These are phyloP conservation scores for Cyberlindnera maritima DNA, from an alignment of 805 yeast species.

Conservation along the genomic window DNA sequence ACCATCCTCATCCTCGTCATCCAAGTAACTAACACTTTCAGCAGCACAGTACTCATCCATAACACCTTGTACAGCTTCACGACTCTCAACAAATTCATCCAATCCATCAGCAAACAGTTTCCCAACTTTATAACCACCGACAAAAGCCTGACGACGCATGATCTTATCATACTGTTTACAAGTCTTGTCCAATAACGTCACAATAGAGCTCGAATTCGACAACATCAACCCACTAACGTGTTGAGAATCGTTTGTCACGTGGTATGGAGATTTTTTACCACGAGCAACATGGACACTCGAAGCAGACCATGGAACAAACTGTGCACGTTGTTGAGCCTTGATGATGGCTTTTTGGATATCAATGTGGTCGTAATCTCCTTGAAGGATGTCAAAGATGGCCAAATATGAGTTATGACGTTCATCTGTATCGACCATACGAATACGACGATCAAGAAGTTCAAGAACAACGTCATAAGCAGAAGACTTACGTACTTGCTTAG, in stretches of 20 bases:
- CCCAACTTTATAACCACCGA: conserved; percentile 65
- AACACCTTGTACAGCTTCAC: conserved; percentile 70
- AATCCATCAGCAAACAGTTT: conserved; percentile 37
- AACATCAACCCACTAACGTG: conserved; percentile 78
- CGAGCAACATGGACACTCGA: conserved; percentile 75
- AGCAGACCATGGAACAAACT: conserved; percentile 85
- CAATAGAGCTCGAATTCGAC: conserved; percentile 77
- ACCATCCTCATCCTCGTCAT: conserved; percentile 37
- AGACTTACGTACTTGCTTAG: conserved; percentile 59
- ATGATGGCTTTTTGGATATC: conserved; percentile 70
- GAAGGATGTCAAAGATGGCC: conserved; percentile 67
- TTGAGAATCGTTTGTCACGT: conserved; percentile 32
- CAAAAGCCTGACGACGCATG: conserved; percentile 76
- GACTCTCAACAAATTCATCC: conserved; percentile 73
- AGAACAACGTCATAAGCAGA: conserved; percentile 84
- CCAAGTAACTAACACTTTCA: conserved; percentile 48
- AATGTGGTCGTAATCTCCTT: conserved; percentile 58
- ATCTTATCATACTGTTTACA: conserved; percentile 77
- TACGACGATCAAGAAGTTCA: conserved; percentile 74
- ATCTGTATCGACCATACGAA: conserved; percentile 61
- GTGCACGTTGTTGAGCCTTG: conserved; percentile 62
- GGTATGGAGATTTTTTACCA: conserved; percentile 68
- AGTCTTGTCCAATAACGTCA: conserved; percentile 61
- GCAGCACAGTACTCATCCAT: conserved; percentile 78
- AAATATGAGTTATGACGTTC: conserved; percentile 52